Conservation (phyloP, 495 filamentous ascomycete species). For the Oleoguttula mirabilis region DNA sequence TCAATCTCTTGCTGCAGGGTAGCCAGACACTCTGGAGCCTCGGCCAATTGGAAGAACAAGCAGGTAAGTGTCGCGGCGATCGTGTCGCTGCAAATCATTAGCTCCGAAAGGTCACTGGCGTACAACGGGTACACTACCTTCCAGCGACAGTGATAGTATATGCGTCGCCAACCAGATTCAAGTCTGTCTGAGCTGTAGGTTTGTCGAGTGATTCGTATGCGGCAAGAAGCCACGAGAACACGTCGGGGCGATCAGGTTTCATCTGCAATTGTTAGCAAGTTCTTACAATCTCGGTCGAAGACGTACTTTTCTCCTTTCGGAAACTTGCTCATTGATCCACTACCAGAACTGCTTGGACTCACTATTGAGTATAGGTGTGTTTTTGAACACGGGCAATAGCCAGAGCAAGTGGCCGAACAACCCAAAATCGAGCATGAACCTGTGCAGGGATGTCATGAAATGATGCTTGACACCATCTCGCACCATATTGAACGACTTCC, state of each 20-base stretch:
- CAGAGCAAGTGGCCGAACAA: slow-evolving; percentile 13
- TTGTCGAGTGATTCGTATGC: slow-evolving; percentile 8
- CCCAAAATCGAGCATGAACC: slow-evolving; percentile 18
- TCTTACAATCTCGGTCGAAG: too few relatives aligned
- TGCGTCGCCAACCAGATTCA: slow-evolving; percentile 13
- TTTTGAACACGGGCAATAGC: slow-evolving; percentile 13
- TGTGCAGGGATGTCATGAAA: slow-evolving; percentile 14
- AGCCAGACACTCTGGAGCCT: slow-evolving; percentile 8
- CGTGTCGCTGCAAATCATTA: too few relatives aligned
- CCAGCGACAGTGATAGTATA: slow-evolving; percentile 22
- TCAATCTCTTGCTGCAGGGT: slow-evolving; percentile 21
- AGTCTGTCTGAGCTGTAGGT: slow-evolving; percentile 7
- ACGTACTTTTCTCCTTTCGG: slow-evolving; percentile 4
- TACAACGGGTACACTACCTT: too few relatives aligned
- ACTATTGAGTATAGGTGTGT: slow-evolving; percentile 6
- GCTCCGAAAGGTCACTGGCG: too few relatives aligned
- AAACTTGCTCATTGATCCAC: slow-evolving; percentile 4
- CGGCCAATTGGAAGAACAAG: slow-evolving; percentile 21
- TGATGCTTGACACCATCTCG: slow-evolving; percentile 18
- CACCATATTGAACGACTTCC: slow-evolving; percentile 28
- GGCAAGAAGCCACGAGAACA: slow-evolving; percentile 10
- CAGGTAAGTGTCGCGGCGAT: slow-evolving; percentile 18
- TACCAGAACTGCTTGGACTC: slow-evolving; percentile 17
- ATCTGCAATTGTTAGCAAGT: too few relatives aligned
- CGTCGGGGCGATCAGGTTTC: slow-evolving; percentile 8